Evolutionary conservation across 139 green algal species (phyloP), one percentile per base, ranked within the genome.

Genomic region (Chlorella sp.): DNA sequence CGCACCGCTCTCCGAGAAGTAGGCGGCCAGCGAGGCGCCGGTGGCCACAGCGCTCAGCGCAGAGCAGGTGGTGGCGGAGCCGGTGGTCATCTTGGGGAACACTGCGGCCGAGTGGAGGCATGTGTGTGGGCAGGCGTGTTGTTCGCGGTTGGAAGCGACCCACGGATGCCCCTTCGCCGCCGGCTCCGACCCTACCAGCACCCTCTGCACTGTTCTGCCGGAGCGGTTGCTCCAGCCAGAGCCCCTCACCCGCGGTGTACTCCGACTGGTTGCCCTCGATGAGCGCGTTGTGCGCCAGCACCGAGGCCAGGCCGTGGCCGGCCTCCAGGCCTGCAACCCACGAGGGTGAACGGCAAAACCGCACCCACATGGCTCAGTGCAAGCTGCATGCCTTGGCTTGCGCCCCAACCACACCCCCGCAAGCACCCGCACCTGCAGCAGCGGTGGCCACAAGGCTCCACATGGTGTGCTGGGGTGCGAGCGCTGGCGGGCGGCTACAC

Each of bases 1-100:
- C 51, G 51, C 51, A 60, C 51, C 51, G 70, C 60, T 83, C 77
- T 83, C 77, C 0, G 77, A 73, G 41, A 83, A 83, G 60, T 83
- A 83, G 0, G 77, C 77, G 13, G 77, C 77, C 77, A 83, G 77
- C 4, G 34, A 58, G 58, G 77, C 77, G 28, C 77, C 77, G 20
- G 77, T 83, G 60, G 77, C 77, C 5, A 83, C 30, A 22, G 77
- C 77, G 40, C 34, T 58, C 22, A 83, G 77, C 24, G 77, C 54
- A 40, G 77, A 62, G 77, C 77, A 73, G 28, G 77, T 28, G 40
- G 77, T 83, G 56, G 77, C 58, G 13, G 38, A 43, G 60, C 24
- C 40, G 30, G 58, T 83, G 26, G 77, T 22, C 28, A 60, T 28
- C 36, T 73, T 73, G 40, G 40, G 36, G 60, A 83, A 83, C 28